Percentiles rank a stretch among this genome's conserved stretches.
Evolutionary conservation across 306 rosid species (phyloP).

Genomic region (Rosa lucieae): DNA sequence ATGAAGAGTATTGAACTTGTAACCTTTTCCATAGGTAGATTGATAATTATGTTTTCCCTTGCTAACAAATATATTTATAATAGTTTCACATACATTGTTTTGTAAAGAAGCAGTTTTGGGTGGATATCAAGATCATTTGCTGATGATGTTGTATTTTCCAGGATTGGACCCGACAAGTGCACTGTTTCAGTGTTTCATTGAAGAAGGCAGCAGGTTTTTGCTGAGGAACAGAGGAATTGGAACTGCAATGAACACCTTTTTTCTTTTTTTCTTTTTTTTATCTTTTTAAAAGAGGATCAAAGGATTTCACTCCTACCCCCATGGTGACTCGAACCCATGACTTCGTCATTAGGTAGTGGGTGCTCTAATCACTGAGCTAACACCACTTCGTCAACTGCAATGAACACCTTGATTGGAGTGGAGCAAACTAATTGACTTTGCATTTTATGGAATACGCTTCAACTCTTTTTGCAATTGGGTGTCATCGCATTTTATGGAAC

Average conservation of each 20-base stretch:
- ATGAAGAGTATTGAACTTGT: neutral
- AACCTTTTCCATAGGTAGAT: neutral
- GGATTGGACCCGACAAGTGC: neutral
- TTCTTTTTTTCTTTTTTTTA: too few species aligned
- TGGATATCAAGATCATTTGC: neutral
- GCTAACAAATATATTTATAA: neutral
- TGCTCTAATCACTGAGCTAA: too few species aligned
- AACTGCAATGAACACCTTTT: too few species aligned
- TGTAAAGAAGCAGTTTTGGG: neutral
- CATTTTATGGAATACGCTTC: neutral
- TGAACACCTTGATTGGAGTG: neutral
- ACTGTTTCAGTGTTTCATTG: neutral
- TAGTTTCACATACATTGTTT: neutral
- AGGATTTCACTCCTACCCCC: too few species aligned
- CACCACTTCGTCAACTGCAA: too few species aligned
- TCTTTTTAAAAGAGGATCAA: too few species aligned
- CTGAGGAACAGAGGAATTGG: neutral
- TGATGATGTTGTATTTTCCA: neutral
- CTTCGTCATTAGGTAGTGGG: too few species aligned
- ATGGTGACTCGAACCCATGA: too few species aligned
- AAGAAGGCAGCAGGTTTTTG: neutral
- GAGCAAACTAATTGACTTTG: neutral
- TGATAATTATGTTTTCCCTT: neutral
- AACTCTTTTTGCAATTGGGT: too few species aligned
- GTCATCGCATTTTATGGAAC: too few species aligned